Evolutionary conservation across 129 eudicot genomes (phyloP), one percentile per base, ranked within the genome.

Genomic region (Sambucus nigra): DNA sequence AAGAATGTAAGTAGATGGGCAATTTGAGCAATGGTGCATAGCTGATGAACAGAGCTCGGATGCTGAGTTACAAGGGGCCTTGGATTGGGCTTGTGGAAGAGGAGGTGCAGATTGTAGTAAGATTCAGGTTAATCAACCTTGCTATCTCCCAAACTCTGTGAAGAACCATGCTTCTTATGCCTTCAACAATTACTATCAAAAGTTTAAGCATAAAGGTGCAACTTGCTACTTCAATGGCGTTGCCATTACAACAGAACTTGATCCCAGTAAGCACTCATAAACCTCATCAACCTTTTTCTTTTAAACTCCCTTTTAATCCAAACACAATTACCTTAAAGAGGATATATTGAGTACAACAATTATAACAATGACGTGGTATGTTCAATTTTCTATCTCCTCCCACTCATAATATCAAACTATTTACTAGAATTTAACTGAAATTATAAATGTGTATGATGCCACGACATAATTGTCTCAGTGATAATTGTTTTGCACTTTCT

Each of bases 81-180:
- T 82, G 31, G 72, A 79, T 35, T 86, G 82, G 80, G 81, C 80
- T 25, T 86, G 93, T 56, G 93, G 93, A 0, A 72, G 62, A 51
- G 87, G 91, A 1, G 76, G 82, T 53, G 93, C 78, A 20, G 58
- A 79, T 51, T 84, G 88, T 42, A 82, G 77, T 59, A 58, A 71
- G 48, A 86, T 86, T 40, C 95, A 82, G 53, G 77, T 41, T 52
- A 75, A 80, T 35, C 82, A 82, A 47, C 64, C 88, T 64, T 86
- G 95, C 69, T 82, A 73, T 65, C 35, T 39, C 26, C 93, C 93
- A 60, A 86, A 86, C 51, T 75, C 84, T 12, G 44, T 70, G 51
- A 76, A 49, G 50, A 82, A 80, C 64, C 95, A 86, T 65, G 95
- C 95, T 66, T 81, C 91, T 22, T 86, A 54, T 73, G 92, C 86